Base-by-base conservation (phyloP, 495 filamentous ascomycete genomes). In the Podospora pseudoanserina region DNA sequence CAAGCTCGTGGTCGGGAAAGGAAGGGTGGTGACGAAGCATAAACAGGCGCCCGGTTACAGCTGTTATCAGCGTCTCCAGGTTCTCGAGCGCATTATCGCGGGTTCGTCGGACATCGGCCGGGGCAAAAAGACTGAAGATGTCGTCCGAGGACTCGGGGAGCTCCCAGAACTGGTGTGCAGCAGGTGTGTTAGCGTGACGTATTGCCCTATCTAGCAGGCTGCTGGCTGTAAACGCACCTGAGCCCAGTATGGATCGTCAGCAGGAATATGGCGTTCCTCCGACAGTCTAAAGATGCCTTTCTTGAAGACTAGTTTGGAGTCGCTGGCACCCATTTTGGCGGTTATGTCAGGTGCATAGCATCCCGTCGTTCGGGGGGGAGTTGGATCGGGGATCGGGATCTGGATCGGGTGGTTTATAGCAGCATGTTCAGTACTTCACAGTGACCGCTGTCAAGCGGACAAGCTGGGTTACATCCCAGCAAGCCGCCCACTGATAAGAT, bases 291-390 rank as follows among this genome's bases (percentile, higher is more conserved):
- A 99, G 83, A 99, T 97, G 78, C 94, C 95, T 79, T 97, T 91
- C 81, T 98, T 99, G 87, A 99, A 98, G 74, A 93, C 92, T 74
- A 97, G 90, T 87, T 99, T 99, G 70, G 94, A 97, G 83, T 99
- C 96, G 78, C 95, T 97, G 75, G 95, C 95, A 77, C 95, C 95
- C 95, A 99, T 99, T 13, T 78, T 61, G 63, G 69, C 30, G 28
- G 30, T n/a, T 18, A 59, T 60, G 58, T 73, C 54, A 72, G 20
- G 65, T 61, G 65, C 70, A 72, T 74, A 60, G 60, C 73, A 74
- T 72, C 57, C 30, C 30, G 30, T 32, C 30, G 30, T 32, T 32
- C 30, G 30, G 4, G 30, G 65, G 26, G 18, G 23, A 23, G 23
- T 23, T 23, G 23, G 23, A 23, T 23, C 58, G 58, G n/a, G 23